Evolutionary conservation across 139 green algal species (phyloP), one percentile per base, ranked within the genome.

Genomic region (Tetraselmis chui): DNA sequence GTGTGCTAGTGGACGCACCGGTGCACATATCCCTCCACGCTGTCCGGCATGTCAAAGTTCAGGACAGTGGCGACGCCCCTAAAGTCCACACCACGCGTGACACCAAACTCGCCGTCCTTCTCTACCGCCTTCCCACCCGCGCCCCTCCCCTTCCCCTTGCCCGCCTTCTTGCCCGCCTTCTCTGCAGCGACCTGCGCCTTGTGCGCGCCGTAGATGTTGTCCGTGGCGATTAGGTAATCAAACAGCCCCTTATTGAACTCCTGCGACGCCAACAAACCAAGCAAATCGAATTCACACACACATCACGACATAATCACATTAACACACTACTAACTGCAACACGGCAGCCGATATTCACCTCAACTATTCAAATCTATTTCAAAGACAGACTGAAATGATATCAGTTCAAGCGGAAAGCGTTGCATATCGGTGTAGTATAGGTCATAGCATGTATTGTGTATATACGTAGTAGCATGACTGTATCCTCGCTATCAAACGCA

Each of bases 41-140:
- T 88, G 27, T 81, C 75, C 0, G 95, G 93, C 32, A 92, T 59
- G 75, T 98, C 91, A 78, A 95, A 93, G 86, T 98, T 97, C 67
- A 98, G 85, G 2, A 99, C 93, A 0, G 95, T 99, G 28, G 83
- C 76, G 2, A 99, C 96, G 22, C 92, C 93, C 87, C 98, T 96
- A 87, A 99, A 99, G 84, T 99, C 96, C 25, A 99, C 94, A 27
- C 96, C 96, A 0, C 96, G 87, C 2, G 95, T 96, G 0, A 99
- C 96, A 0, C 96, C 96, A 91, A 97, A 99, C 92, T 99, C 96
- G 75, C 91, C 92, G 67, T 94, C 89, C 45, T 94, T 94, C 2
- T 76, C 31, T 25, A 27, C 11, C 45, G 45, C 45, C n/a, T n/a
- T n/a, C 11, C 45, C 45, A 5, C 45, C 11, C 45, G 5, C 18